phyloP scores from a whole-genome alignment of 192 early-diverging fungal genomes.

The Haplosporangium gracile region DNA sequence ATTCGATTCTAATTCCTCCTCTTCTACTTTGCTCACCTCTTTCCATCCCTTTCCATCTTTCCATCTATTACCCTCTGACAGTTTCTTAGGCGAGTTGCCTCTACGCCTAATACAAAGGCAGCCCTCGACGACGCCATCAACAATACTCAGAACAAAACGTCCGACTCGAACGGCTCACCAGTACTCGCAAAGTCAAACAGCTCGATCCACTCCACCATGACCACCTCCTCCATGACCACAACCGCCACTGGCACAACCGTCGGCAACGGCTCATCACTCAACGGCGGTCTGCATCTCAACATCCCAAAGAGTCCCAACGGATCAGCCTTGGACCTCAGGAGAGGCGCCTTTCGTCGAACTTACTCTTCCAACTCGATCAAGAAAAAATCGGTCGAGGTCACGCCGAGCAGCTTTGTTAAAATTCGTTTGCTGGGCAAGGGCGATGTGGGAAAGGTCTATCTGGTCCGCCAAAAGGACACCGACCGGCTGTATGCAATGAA shows the following conservation, averaged over 20 bases:
- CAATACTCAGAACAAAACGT: conserved; percentile 7
- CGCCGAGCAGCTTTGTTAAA: conserved; percentile 90
- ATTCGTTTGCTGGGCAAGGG: conserved; percentile 95
- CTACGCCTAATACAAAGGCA: conserved; percentile 63
- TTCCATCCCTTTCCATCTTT: not conserved
- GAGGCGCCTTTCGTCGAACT: conserved; percentile 76
- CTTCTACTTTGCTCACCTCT: not conserved
- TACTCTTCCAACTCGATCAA: conserved; percentile 89
- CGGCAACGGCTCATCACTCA: conserved; percentile 24
- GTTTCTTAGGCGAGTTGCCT: conserved; percentile 63
- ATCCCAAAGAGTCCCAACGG: conserved; percentile 49
- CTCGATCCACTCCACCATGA: conserved; percentile 44
- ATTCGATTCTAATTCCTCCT: conserved; percentile 3
- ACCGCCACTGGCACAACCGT: conserved; percentile 23
- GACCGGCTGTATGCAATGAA: conserved; percentile 97
- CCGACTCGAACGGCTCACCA: conserved; percentile 6
- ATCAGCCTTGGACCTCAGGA: conserved; percentile 49
- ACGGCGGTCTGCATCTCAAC: conserved; percentile 27
- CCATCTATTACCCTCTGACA: conserved; percentile 6
- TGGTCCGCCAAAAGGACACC: conserved; percentile 89
- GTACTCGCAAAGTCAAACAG: conserved; percentile 31
- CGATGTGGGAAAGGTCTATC: conserved; percentile 97
- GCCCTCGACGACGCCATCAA: conserved; percentile 41
- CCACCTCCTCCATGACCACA: conserved; percentile 43
- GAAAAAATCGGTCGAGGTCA: conserved; percentile 85